Conservation (phyloP, 2,329 filamentous ascomycete genomes). For the Aspergillus melleus region DNA sequence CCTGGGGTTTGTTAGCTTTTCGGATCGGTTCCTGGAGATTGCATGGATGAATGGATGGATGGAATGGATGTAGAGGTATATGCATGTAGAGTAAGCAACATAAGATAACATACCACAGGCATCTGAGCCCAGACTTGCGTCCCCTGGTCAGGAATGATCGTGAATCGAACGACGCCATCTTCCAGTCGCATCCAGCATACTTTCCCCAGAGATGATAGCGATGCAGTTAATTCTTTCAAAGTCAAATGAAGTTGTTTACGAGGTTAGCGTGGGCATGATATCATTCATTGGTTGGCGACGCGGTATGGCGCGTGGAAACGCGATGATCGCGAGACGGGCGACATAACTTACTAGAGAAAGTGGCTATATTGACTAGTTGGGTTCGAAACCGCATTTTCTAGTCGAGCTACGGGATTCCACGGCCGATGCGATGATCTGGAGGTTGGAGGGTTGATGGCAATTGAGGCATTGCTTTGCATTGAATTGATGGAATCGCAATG, state of each 20-base stretch:
- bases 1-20: conserved; percentile 38
- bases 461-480: neutral
- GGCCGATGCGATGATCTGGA: too few relatives aligned
- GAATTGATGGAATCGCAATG: neutral
- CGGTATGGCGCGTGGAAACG: neutral
- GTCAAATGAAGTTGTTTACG: neutral
- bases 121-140: conserved; percentile 94
- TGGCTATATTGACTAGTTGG: conserved; percentile 35
- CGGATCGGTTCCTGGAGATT: neutral
- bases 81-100: too few relatives aligned
- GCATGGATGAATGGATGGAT: neutral
- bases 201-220: conserved; percentile 68
- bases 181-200: conserved; percentile 89
- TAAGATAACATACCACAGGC: conserved; percentile 30
- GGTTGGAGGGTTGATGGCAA: neutral
- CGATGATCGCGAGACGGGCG: neutral
- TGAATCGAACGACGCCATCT: conserved; percentile 85
- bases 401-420: neutral
- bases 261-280: neutral
- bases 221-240: conserved; percentile 59
- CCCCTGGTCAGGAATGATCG: conserved; percentile 89
- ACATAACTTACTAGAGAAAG: conserved; percentile 52
- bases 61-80: too few relatives aligned
- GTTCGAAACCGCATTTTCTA: conserved; percentile 35
- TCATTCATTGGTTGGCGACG: neutral